A percentile compares a stretch with the other conserved stretches of the same genome.
phyloP scores from a whole-genome alignment of 2,329 filamentous ascomycete genomes.

The Fusarium udum region DNA sequence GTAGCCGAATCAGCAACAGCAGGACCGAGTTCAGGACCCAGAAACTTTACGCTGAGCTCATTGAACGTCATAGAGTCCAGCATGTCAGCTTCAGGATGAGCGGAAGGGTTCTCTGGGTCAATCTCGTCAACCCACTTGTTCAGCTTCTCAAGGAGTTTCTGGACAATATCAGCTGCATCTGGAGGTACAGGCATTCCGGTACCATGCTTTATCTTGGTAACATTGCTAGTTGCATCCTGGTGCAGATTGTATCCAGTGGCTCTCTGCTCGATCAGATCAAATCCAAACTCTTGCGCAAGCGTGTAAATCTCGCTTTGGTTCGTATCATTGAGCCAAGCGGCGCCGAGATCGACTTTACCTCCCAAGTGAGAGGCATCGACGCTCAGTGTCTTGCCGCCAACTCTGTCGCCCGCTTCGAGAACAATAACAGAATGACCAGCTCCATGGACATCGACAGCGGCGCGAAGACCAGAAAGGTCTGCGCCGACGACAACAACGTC shows the following conservation, averaged over 20 bases:
- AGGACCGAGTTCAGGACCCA: slow-evolving; percentile 11
- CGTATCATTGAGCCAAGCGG: slow-evolving; percentile 40
- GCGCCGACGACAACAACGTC: slow-evolving; percentile 35
- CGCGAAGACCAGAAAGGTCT: slow-evolving; percentile 48
- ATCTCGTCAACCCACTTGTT: slow-evolving; percentile 12
- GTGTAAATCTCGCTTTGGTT: slow-evolving; percentile 33
- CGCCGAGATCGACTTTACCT: slow-evolving; percentile 34
- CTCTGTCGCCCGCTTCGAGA: slow-evolving; percentile 58
- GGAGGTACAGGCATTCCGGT: neutral
- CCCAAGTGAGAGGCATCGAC: slow-evolving; percentile 1
- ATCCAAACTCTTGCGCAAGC: slow-evolving; percentile 24
- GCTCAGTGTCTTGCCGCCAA: slow-evolving; percentile 57
- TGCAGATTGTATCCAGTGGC: slow-evolving; percentile 14
- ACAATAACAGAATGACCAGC: slow-evolving; percentile 52
- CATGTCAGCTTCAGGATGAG: slow-evolving; percentile 10
- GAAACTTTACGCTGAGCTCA: slow-evolving; percentile 1
- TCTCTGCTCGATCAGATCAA: slow-evolving; percentile 33
- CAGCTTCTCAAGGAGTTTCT: slow-evolving; percentile 9
- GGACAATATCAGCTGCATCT: slow-evolving; percentile 5
- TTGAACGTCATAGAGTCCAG: slow-evolving; percentile 19
- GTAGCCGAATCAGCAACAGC: slow-evolving; percentile 7
- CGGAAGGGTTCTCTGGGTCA: slow-evolving; percentile 8
- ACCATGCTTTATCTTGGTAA: slow-evolving; percentile 20
- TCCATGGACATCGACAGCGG: slow-evolving; percentile 46
- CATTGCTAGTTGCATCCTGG: slow-evolving; percentile 14